Evolutionary conservation across 805 yeast species (phyloP).

Genomic region (Millerago galiae): DNA sequence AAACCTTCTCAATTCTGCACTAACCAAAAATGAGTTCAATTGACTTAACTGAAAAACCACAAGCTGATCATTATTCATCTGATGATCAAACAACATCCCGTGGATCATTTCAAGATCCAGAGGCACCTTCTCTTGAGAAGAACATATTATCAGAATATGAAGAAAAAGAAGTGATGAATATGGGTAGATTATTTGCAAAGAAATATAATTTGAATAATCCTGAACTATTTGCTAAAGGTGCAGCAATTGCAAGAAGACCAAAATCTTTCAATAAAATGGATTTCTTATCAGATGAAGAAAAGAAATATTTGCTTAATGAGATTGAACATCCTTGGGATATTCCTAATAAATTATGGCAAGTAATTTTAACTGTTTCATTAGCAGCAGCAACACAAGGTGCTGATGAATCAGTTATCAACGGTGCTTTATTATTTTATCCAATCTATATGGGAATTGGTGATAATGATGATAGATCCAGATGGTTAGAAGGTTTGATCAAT

Average conservation of each 20-base stretch:
- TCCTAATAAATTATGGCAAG: slow-evolving; percentile 40
- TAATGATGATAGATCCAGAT: slow-evolving; percentile 41
- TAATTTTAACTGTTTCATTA: slow-evolving; percentile 63
- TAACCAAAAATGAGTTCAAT: too few species aligned
- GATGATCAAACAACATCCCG: neutral
- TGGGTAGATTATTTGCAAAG: slow-evolving; percentile 62
- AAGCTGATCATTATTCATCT: neutral
- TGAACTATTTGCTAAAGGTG: slow-evolving; percentile 57
- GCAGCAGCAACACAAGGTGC: slow-evolving; percentile 79
- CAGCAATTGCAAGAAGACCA: slow-evolving; percentile 62
- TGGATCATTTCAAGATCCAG: slow-evolving; percentile 3
- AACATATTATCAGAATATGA: slow-evolving; percentile 53
- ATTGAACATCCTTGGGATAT: slow-evolving; percentile 38
- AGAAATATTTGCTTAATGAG: slow-evolving; percentile 41
- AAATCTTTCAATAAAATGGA: slow-evolving; percentile 50
- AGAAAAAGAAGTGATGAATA: slow-evolving; percentile 56
- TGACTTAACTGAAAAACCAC: too few species aligned
- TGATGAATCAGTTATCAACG: slow-evolving; percentile 73
- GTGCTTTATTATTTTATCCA: slow-evolving; percentile 63
- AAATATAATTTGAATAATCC: slow-evolving; percentile 40
- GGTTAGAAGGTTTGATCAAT: slow-evolving; percentile 58
- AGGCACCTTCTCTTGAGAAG: slow-evolving; percentile 1
- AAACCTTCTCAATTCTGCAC: too few species aligned
- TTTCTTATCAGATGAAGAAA: slow-evolving; percentile 50
- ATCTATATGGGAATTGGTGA: slow-evolving; percentile 43